Evolutionary conservation across 768 basidiomycete genomes (phyloP).

Genomic region (Leucocoprinus birnbaumii): DNA sequence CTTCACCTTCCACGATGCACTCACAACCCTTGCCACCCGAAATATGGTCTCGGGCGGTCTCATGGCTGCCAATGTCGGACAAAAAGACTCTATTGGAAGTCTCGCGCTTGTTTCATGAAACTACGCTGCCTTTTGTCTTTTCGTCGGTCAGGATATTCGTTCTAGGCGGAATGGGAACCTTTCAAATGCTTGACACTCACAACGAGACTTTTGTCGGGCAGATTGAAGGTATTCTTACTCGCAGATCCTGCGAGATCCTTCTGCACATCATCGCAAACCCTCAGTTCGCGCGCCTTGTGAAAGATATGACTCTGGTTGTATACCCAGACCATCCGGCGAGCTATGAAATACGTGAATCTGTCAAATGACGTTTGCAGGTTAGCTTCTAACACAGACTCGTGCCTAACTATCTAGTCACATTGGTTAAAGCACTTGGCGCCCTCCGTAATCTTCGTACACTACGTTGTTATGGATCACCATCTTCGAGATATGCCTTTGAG

Average conservation of each 20-base stretch:
- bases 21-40: constrained; percentile 29
- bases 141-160: constrained; percentile 35
- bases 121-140: constrained; percentile 30
- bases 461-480: constrained; percentile 32
- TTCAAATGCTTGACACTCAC: constrained; percentile 28
- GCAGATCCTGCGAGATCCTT: constrained; percentile 37
- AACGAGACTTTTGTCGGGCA: constrained; percentile 25
- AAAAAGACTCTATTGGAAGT: constrained; percentile 27
- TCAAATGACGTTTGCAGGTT: constrained; percentile 1
- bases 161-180: constrained; percentile 24
- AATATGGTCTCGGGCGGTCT: constrained; percentile 32
- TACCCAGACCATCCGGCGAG: constrained; percentile 30
- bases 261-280: constrained; percentile 31
- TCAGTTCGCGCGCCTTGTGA: constrained; percentile 30
- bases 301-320: constrained; percentile 33
- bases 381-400: neutral
- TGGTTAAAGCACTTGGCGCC: constrained; percentile 28
- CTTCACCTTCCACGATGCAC: constrained; percentile 13
- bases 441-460: constrained; percentile 32
- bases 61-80: constrained; percentile 24
- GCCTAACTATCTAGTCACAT: constrained; percentile 23
- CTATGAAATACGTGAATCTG: constrained; percentile 32
- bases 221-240: constrained; percentile 26
- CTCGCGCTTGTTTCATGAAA: constrained; percentile 34
- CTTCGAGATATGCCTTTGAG: constrained; percentile 22